phyloP scores from a whole-genome alignment of 2,329 filamentous ascomycete species.

The Colletotrichum kahawae region DNA sequence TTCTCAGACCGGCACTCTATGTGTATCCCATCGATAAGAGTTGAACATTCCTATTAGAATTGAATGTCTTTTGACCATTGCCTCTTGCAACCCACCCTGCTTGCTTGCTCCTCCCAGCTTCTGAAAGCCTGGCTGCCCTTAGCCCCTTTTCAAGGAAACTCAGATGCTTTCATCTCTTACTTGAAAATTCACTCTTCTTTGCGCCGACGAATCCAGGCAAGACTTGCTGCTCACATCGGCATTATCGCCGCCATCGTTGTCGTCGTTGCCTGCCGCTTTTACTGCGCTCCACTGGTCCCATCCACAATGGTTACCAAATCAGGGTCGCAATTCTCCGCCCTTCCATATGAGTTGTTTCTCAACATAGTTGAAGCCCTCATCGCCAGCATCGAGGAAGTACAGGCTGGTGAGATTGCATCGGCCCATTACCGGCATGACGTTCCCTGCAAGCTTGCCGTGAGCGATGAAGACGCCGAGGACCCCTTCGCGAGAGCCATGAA shows the following conservation, averaged over 20 bases:
- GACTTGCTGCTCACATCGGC: neutral
- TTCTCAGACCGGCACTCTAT: neutral
- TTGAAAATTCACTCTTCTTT: neutral
- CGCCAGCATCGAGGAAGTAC: neutral
- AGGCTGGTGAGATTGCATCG: neutral
- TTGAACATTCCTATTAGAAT: neutral
- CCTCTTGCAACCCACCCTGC: neutral
- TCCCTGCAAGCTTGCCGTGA: neutral
- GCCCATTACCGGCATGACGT: neutral
- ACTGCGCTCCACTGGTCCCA: neutral
- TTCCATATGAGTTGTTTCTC: neutral
- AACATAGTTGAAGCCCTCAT: neutral
- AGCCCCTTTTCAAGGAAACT: neutral
- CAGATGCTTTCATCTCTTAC: neutral
- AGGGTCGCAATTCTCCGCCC: neutral
- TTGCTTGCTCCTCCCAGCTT: neutral
- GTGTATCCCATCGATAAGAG: neutral
- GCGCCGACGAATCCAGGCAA: neutral
- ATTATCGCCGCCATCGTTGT: neutral
- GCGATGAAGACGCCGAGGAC: accelerated
- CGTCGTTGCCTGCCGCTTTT: neutral
- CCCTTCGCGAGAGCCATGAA: neutral
- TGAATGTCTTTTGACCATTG: neutral
- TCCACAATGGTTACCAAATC: neutral
- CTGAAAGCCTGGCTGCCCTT: neutral